These are phyloP conservation scores for Cadophora luteo-olivacea DNA, from an alignment of 2,329 filamentous ascomycete species.

Conservation along the genomic window DNA sequence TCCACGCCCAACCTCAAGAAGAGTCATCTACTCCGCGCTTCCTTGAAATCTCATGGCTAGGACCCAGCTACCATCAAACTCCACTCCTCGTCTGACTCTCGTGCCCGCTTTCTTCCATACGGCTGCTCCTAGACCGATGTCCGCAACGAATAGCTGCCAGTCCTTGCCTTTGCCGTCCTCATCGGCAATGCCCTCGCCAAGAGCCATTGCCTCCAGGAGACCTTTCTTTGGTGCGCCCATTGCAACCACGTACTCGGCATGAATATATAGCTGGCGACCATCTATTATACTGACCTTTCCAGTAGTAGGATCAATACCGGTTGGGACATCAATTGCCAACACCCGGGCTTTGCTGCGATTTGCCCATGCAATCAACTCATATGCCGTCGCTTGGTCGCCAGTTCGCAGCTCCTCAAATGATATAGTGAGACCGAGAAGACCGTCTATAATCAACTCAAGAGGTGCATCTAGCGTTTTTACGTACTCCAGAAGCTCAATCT, in stretches of 20 bases:
- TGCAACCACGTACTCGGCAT: constrained; percentile 82
- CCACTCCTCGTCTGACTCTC: constrained; percentile 81
- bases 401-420: constrained; percentile 88
- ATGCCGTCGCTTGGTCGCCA: constrained; percentile 81
- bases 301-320: constrained; percentile 81
- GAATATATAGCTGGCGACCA: constrained; percentile 79
- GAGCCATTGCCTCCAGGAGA: constrained; percentile 72
- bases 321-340: constrained; percentile 88
- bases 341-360: constrained; percentile 86
- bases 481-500: constrained; percentile 66
- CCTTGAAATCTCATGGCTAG: constrained; percentile 63
- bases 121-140: constrained; percentile 82
- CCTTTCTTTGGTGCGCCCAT: constrained; percentile 89
- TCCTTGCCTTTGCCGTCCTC: constrained; percentile 46
- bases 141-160: constrained; percentile 85
- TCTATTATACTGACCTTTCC: constrained; percentile 73
- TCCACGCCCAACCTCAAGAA: background rate
- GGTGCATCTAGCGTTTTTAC: constrained; percentile 64
- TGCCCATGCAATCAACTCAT: constrained; percentile 92
- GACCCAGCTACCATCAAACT: constrained; percentile 89
- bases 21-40: constrained; percentile 26
- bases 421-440: constrained; percentile 83
- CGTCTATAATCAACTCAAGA: constrained; percentile 86
- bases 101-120: constrained; percentile 88
- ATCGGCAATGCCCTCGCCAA: constrained; percentile 39